Base-by-base conservation (phyloP, 176 grass and related monocot species). In the Eragrostis nindensis region DNA sequence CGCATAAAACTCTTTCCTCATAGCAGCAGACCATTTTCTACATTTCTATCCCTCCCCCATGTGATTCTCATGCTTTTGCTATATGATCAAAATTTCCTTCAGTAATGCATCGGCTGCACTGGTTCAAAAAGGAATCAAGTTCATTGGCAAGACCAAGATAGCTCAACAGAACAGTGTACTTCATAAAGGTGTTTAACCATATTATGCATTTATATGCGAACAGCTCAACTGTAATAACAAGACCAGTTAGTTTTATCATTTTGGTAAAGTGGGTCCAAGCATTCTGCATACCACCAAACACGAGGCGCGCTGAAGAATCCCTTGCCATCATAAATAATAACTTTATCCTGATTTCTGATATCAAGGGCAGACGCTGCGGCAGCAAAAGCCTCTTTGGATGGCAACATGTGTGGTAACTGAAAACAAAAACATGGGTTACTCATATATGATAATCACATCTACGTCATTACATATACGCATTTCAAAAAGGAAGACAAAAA, bases 341-440 rank as follows among this genome's bases (percentile, higher is more conserved):
- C 71, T 80, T 76, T 82, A 77, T 99, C 92, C 17, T 89, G 74
- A 47, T 99, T 91, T 49, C 68, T 83, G 21, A 98, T 90, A 84
- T 62, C 92, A 68, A 99, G 88, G 53, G 82, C 81, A 27, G 92
- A 93, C 82, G 91, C 64, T 56, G 84, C 88, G 57, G 86, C 92
- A 67, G 88, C 81, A 80, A 99, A 99, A 82, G 92, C 88, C 63
- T 89, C 89, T 88, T 95, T 77, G 65, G 84, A 91, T 75, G 92
- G 92, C 50, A 99, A 66, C 96, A 95, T 99, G 84, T 95, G 96
- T 22, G 92, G 88, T 77, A 98, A 87, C 92, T 98, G 84, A 83
- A 75, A 67, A 39, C 17, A 8, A 66, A 68, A 82, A 1, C 59
- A 61, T 29, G 18, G 17, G 57, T 54, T 38, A 50, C 74, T 8